Base-by-base conservation (phyloP, 495 filamentous ascomycete genomes). In the Hypoxylon perforatum region DNA sequence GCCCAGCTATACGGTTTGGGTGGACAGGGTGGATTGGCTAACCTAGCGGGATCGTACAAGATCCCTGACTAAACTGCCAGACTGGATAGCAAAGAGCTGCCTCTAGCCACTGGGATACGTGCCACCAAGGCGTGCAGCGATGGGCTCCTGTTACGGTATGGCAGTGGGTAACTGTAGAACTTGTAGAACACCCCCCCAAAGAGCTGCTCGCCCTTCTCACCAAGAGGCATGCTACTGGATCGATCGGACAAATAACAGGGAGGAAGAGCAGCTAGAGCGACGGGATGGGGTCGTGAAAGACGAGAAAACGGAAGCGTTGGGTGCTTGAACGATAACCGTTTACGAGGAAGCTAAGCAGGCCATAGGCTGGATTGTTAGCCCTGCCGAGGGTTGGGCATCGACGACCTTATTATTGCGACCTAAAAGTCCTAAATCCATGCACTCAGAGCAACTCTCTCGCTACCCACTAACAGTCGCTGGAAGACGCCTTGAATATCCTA, bases 371-470 rank as follows among this genome's bases (percentile, higher is more conserved):
- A 12, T 42, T 28, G 39, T 47, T 60, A 68, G 66, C 70, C 65
- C 63, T 57, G 51, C 61, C 51, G 54, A 57, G 41, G 41, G 71
- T 75, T 75, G 73, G 73, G 73, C 73, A 75, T 61, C 73, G 65
- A 73, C 42, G 52, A 14, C 38, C 67, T 64, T 67, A 60, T 59
- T 64, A 73, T 73, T 70, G 73, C 58, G 67, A 75, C 73, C 71
- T 69, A 65, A 73, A 57, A 22, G 46, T 15, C 49, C 61, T 51
- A 33, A 30, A 65, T 46, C 62, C 56, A 69, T 72, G 65, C 70
- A 56, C 50, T 55, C 57, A 54, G 70, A 67, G 67, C 57, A 52
- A 52, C 15, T 48, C 21, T 57, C 36, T 57, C 47, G 42, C 53
- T n/a, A 42, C 21, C 63, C 68, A 71, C 59, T 71, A 61, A 63